Evolutionary conservation across 2,329 filamentous ascomycete species (phyloP), one percentile per base, ranked within the genome.

Genomic region (Paracamarosporium sp.): DNA sequence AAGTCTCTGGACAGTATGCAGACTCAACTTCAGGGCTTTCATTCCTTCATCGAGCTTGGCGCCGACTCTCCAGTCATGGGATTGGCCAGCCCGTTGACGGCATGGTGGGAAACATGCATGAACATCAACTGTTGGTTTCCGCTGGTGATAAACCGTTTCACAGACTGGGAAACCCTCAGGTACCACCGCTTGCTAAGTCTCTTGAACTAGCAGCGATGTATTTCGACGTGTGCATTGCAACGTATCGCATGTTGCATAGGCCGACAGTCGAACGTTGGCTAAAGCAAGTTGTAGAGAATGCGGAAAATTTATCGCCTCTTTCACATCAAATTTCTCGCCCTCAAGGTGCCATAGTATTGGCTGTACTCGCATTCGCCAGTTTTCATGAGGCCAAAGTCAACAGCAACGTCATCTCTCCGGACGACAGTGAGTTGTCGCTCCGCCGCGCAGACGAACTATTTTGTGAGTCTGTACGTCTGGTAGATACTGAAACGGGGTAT

Each of bases 11-110:
- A 1, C 83, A 86, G 50, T 83, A 84, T 59, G 77, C 85, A n/a
- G 84, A 85, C 9, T 80, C 81, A 13, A 82, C 84, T 4, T 80
- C 84, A 68, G 68, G 81, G 41, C 70, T 83, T 66, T 77, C 84
- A 64, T 81, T 89, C 77, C 74, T 91, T 79, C 63, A 90, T 73
- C 87, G 89, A 81, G 79, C 89, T 82, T 80, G 90, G 88, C 72
- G 89, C 81, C 76, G 89, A 81, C 54, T 91, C 67, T 61, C 88
- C 80, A 44, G 88, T 81, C 38, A 88, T 81, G 50, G 87, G 81
- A 79, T 78, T 38, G 73, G 62, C 17, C 74, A 71, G 0, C 27
- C 66, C 30, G 31, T 63, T 25, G 56, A 48, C 12, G 64, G 66
- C 0, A 53, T 63, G 22, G 7, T 60, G 5, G 65, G 54, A 6